Conservation (phyloP, 2,329 filamentous ascomycete species). For the Pseudopyrenochaeta lycopersici region DNA sequence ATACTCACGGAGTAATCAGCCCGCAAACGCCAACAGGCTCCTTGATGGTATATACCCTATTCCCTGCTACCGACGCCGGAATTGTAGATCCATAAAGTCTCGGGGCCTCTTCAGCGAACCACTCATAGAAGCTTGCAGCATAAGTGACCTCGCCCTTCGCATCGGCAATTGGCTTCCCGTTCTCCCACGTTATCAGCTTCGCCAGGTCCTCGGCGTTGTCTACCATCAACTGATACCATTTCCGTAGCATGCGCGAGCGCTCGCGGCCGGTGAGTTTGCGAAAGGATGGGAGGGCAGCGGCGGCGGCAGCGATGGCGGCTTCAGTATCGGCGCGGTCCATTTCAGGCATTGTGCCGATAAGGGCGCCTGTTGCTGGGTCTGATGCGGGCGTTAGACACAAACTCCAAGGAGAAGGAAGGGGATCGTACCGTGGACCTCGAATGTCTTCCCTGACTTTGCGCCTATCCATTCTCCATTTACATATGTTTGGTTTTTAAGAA, state of each 20-base stretch:
- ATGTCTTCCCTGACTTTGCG: slow-evolving; percentile 88
- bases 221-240: slow-evolving; percentile 82
- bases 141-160: slow-evolving; percentile 53
- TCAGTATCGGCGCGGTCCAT: slow-evolving; percentile 81
- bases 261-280: slow-evolving; percentile 76
- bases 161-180: slow-evolving; percentile 79
- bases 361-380: slow-evolving; percentile 84
- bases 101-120: slow-evolving; percentile 52
- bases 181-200: slow-evolving; percentile 87
- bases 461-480: slow-evolving; percentile 93
- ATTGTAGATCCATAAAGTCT: slow-evolving; percentile 72
- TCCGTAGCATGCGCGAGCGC: slow-evolving; percentile 75
- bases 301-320: slow-evolving; percentile 83
- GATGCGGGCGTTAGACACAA: slow-evolving; percentile 11
- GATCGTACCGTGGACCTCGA: slow-evolving; percentile 72
- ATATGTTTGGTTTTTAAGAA: slow-evolving; percentile 86
- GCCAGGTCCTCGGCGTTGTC: slow-evolving; percentile 83
- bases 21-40: slow-evolving; percentile 87
- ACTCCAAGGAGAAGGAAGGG: neutral
- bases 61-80: slow-evolving; percentile 72
- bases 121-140: slow-evolving; percentile 53
- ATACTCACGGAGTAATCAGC: slow-evolving; percentile 75
- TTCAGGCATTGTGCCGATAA: slow-evolving; percentile 86
- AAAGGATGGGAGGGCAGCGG: slow-evolving; percentile 76
- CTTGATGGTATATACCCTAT: slow-evolving; percentile 80